Evolutionary conservation across 1,284 basidiomycete genomes (phyloP).

Genomic region (Cutaneotrichosporon dermatis): DNA sequence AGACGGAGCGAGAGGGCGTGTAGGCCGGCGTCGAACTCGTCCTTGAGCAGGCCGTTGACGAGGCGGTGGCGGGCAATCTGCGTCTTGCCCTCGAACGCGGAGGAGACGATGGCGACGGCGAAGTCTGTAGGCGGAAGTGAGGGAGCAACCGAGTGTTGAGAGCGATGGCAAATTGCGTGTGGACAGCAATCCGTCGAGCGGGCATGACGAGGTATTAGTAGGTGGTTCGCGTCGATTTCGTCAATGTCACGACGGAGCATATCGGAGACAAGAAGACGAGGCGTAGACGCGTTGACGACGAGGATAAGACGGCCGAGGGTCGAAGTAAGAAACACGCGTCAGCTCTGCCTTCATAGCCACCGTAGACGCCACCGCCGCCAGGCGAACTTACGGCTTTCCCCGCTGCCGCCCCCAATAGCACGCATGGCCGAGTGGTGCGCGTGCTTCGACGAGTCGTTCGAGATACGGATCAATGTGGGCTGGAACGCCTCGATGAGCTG

Average conservation of each 20-base stretch:
- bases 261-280: no score
- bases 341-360: no score
- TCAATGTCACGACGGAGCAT: no score
- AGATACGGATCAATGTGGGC: conserved; percentile 42
- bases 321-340: not conserved
- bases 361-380: not conserved
- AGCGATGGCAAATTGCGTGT: no score
- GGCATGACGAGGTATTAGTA: no score
- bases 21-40: conserved; percentile 49
- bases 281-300: no score
- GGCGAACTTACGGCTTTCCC: conserved; percentile 46
- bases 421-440: conserved; percentile 47
- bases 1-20: conserved; percentile 48
- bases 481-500: conserved; percentile 41
- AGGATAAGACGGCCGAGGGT: no score
- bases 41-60: conserved; percentile 46
- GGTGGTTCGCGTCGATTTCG: no score
- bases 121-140: conserved; percentile 36
- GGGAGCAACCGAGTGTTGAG: no score
- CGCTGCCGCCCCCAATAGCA: conserved; percentile 43
- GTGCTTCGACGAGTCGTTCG: conserved; percentile 49
- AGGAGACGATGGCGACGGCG: conserved; percentile 45
- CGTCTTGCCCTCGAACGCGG: conserved; percentile 39
- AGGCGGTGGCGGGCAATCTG: conserved; percentile 48
- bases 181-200: no score